Conservation (phyloP, 2,329 filamentous ascomycete species). For the Claviceps citrina region DNA sequence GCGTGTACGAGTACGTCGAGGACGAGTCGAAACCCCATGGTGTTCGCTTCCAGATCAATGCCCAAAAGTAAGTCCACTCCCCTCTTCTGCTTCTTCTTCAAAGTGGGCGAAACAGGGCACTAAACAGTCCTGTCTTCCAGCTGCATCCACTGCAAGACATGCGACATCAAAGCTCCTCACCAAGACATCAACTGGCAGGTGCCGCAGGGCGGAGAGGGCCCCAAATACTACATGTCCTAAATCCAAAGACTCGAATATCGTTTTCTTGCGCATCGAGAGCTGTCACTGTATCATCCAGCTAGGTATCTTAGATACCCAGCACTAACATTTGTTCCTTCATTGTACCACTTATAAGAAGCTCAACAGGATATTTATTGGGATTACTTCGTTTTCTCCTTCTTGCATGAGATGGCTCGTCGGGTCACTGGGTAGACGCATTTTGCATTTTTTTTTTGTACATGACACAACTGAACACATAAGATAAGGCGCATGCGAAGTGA, state of each 20-base stretch:
- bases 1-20: conserved; percentile 96
- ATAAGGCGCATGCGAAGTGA: too few relatives aligned
- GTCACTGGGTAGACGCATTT: too few relatives aligned
- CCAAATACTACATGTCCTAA: conserved; percentile 57
- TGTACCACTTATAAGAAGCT: too few relatives aligned
- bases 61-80: conserved; percentile 66
- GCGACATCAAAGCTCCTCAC: conserved; percentile 91
- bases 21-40: conserved; percentile 74
- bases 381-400: too few relatives aligned
- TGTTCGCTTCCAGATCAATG: conserved; percentile 92
- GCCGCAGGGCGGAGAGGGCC: conserved; percentile 74
- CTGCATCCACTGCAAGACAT: conserved; percentile 99
- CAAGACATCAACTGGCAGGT: conserved; percentile 98
- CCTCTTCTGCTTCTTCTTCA: neutral
- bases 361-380: too few relatives aligned
- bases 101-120: too few relatives aligned
- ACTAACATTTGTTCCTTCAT: too few relatives aligned
- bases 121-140: conserved; percentile 30
- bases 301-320: too few relatives aligned
- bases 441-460: conserved; percentile 2
- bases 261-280: too few relatives aligned
- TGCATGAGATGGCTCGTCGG: too few relatives aligned
- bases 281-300: too few relatives aligned
- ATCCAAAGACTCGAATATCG: conserved; percentile 23
- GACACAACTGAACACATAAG: neutral